Base-by-base conservation (phyloP, 1,284 basidiomycete species). In the Fomitopsis pinicola region DNA sequence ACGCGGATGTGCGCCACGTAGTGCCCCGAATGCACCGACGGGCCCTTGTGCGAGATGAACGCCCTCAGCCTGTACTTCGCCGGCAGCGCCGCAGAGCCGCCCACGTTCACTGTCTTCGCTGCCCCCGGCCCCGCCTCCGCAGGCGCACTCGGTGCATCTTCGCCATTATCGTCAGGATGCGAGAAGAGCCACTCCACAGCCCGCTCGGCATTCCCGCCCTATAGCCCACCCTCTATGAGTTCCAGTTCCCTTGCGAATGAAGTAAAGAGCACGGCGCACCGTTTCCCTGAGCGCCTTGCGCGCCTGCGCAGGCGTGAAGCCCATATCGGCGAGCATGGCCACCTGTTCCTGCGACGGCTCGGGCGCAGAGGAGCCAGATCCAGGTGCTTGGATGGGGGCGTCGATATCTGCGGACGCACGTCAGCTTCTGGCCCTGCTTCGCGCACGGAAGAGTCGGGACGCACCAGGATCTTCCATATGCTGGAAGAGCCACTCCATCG, bases 151-250 rank as follows among this genome's bases (percentile, higher is more conserved):
- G 78, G 62, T 1, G 72, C 64, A 17, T 88, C 86, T 68, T 92
- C 87, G 22, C 94, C 95, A 1, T 75, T 80, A 67, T 98, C 95
- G 61, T 94, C 94, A 0, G 95, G 91, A 70, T 99, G 92, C 63
- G 85, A 94, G 77, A 99, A 98, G n/a, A 98, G 78, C 97, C 97
- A 99, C 66, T 97, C 96, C 3, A 98, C 87, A 0, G 96, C 96
- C 28, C 91, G 84, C 68, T 97, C 95, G 0, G 86, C 75, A 68
- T 94, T 85, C 19, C 88, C 88, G 48, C 78, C 80, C 89, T 95
- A 67, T 2, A 33, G 8, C 2, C 19, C 1, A 1, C 14, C 42
- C 7, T 42, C 15, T 30, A 50, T 8, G 48, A 33, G 48, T 4
- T 15, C 6, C 28, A 15, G 14, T 1, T 14, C 28, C 1, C 6